Conservation (phyloP, 805 yeast genomes). For the Diddensiella santjacobensis region DNA sequence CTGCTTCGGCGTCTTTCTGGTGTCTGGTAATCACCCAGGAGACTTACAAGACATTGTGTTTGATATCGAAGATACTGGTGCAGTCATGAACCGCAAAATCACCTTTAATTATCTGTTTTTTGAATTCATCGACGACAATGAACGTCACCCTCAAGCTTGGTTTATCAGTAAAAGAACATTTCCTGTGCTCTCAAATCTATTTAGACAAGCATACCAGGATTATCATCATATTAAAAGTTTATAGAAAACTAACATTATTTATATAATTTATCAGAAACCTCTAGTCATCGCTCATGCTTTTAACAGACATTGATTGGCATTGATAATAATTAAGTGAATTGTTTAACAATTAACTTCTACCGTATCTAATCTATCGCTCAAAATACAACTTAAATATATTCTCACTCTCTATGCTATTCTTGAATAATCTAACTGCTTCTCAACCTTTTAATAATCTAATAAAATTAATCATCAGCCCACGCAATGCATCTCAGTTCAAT, state of each 20-base stretch:
- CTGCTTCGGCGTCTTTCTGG: constrained; percentile 16
- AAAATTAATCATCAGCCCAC: too few relatives aligned
- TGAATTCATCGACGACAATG: background rate
- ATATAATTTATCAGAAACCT: too few relatives aligned
- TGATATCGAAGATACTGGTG: constrained; percentile 32
- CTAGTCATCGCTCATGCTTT: too few relatives aligned
- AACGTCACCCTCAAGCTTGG: background rate
- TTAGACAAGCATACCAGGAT: background rate
- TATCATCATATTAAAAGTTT: background rate
- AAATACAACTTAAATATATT: too few relatives aligned
- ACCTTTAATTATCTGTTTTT: constrained; percentile 11
- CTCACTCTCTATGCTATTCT: too few relatives aligned
- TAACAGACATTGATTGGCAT: background rate
- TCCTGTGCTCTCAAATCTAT: background rate
- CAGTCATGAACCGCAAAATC: constrained; percentile 15
- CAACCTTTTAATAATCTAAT: too few relatives aligned
- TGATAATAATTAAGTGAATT: too few relatives aligned
- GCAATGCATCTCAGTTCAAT: too few relatives aligned
- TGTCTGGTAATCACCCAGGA: constrained; percentile 1
- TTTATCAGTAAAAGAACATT: background rate
- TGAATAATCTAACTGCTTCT: too few relatives aligned
- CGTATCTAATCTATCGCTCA: too few relatives aligned
- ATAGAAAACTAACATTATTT: too few relatives aligned
- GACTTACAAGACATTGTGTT: constrained; percentile 26
- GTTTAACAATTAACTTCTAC: too few relatives aligned